These are phyloP conservation scores for Yamadazyma trypodendri DNA, from an alignment of 1,139 yeast species.

Conservation along the genomic window DNA sequence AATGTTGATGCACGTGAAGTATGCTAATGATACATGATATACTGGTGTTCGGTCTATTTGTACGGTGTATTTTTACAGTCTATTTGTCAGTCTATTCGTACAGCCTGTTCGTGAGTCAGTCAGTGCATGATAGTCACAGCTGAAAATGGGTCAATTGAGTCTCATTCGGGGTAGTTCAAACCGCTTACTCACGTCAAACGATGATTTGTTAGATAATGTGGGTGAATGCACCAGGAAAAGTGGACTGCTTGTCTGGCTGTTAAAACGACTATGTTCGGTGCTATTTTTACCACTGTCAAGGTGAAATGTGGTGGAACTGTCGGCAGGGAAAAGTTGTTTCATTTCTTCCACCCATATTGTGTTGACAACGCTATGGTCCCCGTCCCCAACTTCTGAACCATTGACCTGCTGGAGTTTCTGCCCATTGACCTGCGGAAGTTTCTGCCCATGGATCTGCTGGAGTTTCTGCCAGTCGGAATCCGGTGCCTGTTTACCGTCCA, in stretches of 20 bases:
- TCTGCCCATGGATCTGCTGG: neutral
- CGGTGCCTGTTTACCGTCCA: neutral
- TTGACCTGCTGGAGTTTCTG: neutral
- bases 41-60: too few relatives aligned
- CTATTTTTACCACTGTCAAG: neutral
- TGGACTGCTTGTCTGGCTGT: neutral
- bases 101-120: too few relatives aligned
- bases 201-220: neutral
- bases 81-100: neutral
- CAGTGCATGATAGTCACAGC: too few relatives aligned
- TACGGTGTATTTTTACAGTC: neutral
- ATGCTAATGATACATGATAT: too few relatives aligned
- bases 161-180: neutral
- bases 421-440: slow-evolving; percentile 1
- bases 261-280: neutral
- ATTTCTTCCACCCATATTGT: slow-evolving; percentile 13
- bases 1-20: too few relatives aligned
- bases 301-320: neutral
- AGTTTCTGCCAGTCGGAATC: slow-evolving; percentile 2
- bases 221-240: slow-evolving; percentile 1
- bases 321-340: slow-evolving; percentile 5
- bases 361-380: neutral
- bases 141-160: neutral
- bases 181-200: neutral
- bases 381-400: neutral